Base-by-base conservation (phyloP, 2,329 filamentous ascomycete genomes). In the Bipolaris gigantea region DNA sequence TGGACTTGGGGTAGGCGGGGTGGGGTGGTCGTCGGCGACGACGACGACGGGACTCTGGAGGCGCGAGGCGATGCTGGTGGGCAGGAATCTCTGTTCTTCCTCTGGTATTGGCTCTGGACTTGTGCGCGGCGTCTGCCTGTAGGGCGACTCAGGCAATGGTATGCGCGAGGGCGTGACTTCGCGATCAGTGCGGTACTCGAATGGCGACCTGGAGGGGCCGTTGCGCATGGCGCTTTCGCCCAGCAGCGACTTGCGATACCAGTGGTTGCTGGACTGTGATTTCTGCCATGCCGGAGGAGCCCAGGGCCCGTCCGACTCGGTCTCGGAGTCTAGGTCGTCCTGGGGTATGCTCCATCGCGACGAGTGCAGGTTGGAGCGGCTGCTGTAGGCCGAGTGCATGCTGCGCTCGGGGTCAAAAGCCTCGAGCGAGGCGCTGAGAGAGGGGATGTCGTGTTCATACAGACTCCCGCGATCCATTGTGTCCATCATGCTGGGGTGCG, bases 201-300 rank as follows among this genome's bases (percentile, higher is more conserved):
- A 86, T 21, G 84, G 84, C 66, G 84, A 86, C 50, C 76, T 71
- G 54, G 77, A 79, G 10, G 79, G 80, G 61, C 77, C 82, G 42
- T 63, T 60, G 23, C 67, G 59, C 61, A 64, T 55, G 25, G 62
- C 66, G 57, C 66, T 70, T 43, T 76, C 71, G 72, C 65, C 76
- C 63, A 77, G 64, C 44, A 71, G 59, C 48, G 71, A 73, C 56
- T 73, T 73, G 25, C 71, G 76, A 70, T 85, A 83, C 83, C 83
- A 85, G 56, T 80, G 79, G 66, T 81, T 86, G 59, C 82, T 84
- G 6, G 59, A 60, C 38, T 60, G 57, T 57, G 79, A 78, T 64
- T 80, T 81, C 60, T 83, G 79, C 79, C 85, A 86, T 11, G 85
- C 85, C 2, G 86, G 86, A 36, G 86, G 86, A 48, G 84, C 86